Conservation (phyloP, 805 yeast species). For the Tetrapisispora fleetii region DNA sequence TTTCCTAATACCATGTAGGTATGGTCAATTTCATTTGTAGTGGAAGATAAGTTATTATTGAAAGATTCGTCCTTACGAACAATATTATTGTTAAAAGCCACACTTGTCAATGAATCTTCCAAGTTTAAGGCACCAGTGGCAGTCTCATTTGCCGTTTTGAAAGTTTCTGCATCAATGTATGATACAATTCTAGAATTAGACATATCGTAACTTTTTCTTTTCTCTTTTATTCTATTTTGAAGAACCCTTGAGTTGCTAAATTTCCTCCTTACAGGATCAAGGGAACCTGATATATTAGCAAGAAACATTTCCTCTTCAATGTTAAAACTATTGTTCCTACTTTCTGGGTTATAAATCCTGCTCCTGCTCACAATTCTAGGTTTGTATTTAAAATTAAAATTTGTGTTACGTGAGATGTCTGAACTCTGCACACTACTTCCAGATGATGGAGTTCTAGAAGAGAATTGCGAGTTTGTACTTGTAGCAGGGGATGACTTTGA, state of each 20-base stretch:
- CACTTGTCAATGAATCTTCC: background rate
- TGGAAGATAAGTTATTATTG: background rate
- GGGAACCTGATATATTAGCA: background rate
- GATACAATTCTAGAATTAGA: background rate
- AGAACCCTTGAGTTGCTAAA: constrained; percentile 13
- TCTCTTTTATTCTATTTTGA: constrained; percentile 9
- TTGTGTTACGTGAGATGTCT: background rate
- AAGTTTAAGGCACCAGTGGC: background rate
- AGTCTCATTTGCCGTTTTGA: background rate
- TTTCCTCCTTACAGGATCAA: constrained; percentile 20
- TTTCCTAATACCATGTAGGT: background rate
- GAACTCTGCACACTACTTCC: constrained; percentile 7
- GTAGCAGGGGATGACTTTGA: constrained; percentile 16
- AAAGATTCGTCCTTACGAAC: background rate
- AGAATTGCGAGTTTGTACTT: constrained; percentile 21
- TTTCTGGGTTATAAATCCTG: constrained; percentile 6
- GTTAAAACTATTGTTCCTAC: background rate
- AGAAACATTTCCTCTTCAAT: background rate
- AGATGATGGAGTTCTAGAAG: constrained; percentile 14
- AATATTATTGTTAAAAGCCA: background rate
- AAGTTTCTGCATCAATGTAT: background rate
- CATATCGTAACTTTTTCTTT: background rate
- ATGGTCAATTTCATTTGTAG: background rate
- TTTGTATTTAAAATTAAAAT: constrained; percentile 17
- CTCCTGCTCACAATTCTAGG: constrained; percentile 15